phyloP scores from a whole-genome alignment of 1,284 basidiomycete species.

The Malassezia slooffiae region DNA sequence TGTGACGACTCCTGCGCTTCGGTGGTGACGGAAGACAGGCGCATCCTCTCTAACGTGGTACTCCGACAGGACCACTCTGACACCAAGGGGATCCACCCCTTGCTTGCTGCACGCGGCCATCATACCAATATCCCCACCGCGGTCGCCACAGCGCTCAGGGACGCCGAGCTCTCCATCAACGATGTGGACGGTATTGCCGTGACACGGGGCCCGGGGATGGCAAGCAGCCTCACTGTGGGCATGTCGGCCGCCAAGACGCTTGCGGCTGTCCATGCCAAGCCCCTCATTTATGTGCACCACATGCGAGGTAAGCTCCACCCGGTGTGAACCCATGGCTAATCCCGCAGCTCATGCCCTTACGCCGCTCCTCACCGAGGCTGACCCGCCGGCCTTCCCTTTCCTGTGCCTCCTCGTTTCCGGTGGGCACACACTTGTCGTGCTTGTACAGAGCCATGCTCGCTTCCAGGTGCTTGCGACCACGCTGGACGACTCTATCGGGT shows the following conservation, averaged over 20 bases:
- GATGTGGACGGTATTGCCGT: slow-evolving; percentile 42
- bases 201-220: slow-evolving; percentile 42
- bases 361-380: slow-evolving; percentile 22
- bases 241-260: slow-evolving; percentile 34
- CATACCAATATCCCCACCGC: slow-evolving; percentile 27
- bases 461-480: slow-evolving; percentile 35
- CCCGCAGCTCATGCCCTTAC: slow-evolving; percentile 25
- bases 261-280: slow-evolving; percentile 23
- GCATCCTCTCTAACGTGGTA: slow-evolving; percentile 31
- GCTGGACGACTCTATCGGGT: slow-evolving; percentile 38
- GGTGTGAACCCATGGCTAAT: background rate
- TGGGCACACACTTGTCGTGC: slow-evolving; percentile 40
- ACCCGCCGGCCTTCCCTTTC: slow-evolving; percentile 32
- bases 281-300: slow-evolving; percentile 40
- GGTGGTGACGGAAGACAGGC: slow-evolving; percentile 26
- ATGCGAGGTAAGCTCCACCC: slow-evolving; percentile 42
- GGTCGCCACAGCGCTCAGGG: slow-evolving; percentile 20
- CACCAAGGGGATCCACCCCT: slow-evolving; percentile 37
- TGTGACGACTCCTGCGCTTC: slow-evolving; percentile 44
- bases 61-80: slow-evolving; percentile 34
- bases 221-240: slow-evolving; percentile 30
- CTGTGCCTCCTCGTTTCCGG: slow-evolving; percentile 40
- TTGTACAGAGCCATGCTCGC: slow-evolving; percentile 17
- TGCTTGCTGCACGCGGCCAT: slow-evolving; percentile 29
- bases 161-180: slow-evolving; percentile 11